Base-by-base conservation (phyloP, 176 grass and related monocot species). In the Thalia dealbata region DNA sequence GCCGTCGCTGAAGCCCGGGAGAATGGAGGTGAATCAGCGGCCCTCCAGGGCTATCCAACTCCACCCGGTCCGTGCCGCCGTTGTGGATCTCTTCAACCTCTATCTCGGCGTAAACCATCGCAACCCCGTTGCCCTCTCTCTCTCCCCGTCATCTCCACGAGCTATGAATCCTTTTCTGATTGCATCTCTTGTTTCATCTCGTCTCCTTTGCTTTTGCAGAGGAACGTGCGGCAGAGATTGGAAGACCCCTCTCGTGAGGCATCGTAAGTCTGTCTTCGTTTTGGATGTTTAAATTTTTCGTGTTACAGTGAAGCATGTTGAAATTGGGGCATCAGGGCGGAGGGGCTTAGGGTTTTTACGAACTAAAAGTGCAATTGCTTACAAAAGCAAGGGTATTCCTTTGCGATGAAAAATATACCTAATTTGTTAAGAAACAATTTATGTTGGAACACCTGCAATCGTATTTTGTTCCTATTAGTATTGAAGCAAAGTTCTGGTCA, bases 31-130 rank as follows among this genome's bases (percentile, higher is more conserved):
- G 19, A 67, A 67, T 46, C 78, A 79, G 76, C 81, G 88, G 75
- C 35, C 78, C 61, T 75, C 85, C 83, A 83, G 85, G 83, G 77
- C 87, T 55, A 80, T 77, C 52, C 89, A 87, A 71, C 87, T 83
- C 71, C 90, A 93, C 50, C 87, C 90, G 16, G 76, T 90, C 52
- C 79, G 80, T 42, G 24, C 85, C 65, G 87, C 90, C 76, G 82
- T 99, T 72, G 73, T 61, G 76, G 90, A 99, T 80, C 95, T 99
- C 83, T 93, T 99, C 87, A 91, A 87, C 78, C 79, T 93, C 26
- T 93, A 99, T 69, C 95, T 99, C 67, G 90, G 90, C 21, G 90
- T 99, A 85, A 26, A 23, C 38, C 10, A 11, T 18, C 81, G 88
- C 32, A n/a, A 82, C 7, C 38, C 56, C 12, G 8, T 11, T 44